Conservation (phyloP, 345 rosid genomes). For the Aegle marmelos region DNA sequence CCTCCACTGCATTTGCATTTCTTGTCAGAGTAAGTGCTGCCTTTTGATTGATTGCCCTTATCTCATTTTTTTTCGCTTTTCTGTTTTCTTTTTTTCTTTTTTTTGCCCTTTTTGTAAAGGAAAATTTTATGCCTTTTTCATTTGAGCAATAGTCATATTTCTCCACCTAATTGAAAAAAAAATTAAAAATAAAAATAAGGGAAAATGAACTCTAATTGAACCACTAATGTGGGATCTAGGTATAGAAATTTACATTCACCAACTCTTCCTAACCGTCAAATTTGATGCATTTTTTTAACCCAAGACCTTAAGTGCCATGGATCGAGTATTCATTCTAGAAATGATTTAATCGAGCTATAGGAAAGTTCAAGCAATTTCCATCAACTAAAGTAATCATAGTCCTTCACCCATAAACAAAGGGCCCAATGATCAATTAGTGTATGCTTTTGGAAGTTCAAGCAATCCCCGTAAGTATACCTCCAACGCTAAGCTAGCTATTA, state of each 20-base stretch:
- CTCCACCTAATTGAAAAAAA: too few relatives aligned
- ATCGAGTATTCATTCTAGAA: neutral
- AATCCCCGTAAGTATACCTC: neutral
- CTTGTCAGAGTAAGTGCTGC: too few relatives aligned
- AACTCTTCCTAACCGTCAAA: too few relatives aligned
- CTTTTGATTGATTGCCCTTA: conserved; percentile 22
- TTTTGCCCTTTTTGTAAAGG: too few relatives aligned
- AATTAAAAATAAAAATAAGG: too few relatives aligned
- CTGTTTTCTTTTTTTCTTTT: too few relatives aligned
- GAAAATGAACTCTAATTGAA: too few relatives aligned
- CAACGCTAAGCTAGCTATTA: neutral
- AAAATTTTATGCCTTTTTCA: too few relatives aligned
- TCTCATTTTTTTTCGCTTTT: neutral
- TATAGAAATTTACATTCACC: too few relatives aligned
- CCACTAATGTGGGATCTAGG: too few relatives aligned
- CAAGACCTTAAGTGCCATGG: neutral
- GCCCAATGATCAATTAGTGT: neutral
- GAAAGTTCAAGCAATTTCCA: neutral
- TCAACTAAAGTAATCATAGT: neutral
- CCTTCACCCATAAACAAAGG: neutral
- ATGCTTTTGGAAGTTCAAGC: neutral
- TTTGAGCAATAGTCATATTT: too few relatives aligned
- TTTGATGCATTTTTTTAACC: neutral
- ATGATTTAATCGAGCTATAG: neutral
- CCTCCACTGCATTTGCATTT: neutral